Base-by-base conservation (phyloP, 2,329 filamentous ascomycete species). In the Lecanosticta acicola region DNA sequence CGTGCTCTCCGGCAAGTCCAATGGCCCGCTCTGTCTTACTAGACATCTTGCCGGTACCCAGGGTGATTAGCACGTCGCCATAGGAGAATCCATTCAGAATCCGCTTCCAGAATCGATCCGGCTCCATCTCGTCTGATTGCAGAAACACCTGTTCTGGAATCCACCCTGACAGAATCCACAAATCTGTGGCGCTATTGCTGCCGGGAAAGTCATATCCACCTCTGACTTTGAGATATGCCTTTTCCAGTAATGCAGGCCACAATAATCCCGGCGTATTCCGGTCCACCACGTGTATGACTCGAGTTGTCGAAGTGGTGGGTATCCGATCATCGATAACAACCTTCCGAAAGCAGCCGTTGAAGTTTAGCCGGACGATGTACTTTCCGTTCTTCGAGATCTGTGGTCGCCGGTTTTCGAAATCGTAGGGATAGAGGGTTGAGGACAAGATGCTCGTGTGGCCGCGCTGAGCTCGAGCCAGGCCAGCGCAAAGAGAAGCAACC, bases 121-220 rank as follows among this genome's bases (percentile, higher is more conserved):
- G 77, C 35, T 90, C 82, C 2, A 90, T 75, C 49, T 94, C 88
- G 53, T 93, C 85, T 54, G 85, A 83, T 60, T 95, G 89, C 1
- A 97, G 72, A 59, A 95, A 95, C 1, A 97, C 72, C 65, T 98
- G 93, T 67, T 98, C 90, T 0, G 93, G 93, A 40, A 98, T 89
- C 93, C 93, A 98, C 21, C 93, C 91, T 0, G 86, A 94, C 44
- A 98, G 69, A 1, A 94, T 84, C 80, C 87, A 94, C 3, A 98
- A 70, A 66, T 98, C 93, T 2, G 91, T 97, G 9, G 88, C 90
- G 1, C 91, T 97, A 65, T 97, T 97, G 61, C 93, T 97, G 5
- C 93, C 93, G 0, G 93, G 91, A 55, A 98, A 98, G 61, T 98
- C 90, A 64, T 98, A 98, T 26, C 93, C 93, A 20, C 93, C 93